These are phyloP conservation scores for Penicillium taxi DNA, from an alignment of 495 filamentous ascomycete species.

Conservation along the genomic window DNA sequence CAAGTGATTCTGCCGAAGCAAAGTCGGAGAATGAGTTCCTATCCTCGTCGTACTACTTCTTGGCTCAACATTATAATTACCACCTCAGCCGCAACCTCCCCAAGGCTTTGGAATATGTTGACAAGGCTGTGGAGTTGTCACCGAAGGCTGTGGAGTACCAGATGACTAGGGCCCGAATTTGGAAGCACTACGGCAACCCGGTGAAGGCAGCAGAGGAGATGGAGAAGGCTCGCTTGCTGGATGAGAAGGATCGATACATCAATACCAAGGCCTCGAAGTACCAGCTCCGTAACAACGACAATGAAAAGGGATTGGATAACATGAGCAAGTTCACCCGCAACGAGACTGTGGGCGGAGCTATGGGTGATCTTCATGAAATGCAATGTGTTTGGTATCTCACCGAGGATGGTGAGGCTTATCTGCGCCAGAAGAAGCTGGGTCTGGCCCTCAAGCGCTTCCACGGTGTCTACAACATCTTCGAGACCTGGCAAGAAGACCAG, in stretches of 20 bases:
- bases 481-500: slow-evolving; percentile 95
- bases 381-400: slow-evolving; percentile 96
- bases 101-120: slow-evolving; percentile 74
- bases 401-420: slow-evolving; percentile 87
- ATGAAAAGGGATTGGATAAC: slow-evolving; percentile 71
- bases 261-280: slow-evolving; percentile 98
- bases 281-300: slow-evolving; percentile 85
- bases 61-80: slow-evolving; percentile 96
- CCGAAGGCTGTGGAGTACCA: slow-evolving; percentile 82
- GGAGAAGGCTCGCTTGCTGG: slow-evolving; percentile 76
- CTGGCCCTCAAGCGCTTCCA: slow-evolving; percentile 88
- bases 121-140: slow-evolving; percentile 67
- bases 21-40: slow-evolving; percentile 55
- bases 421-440: slow-evolving; percentile 72
- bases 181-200: slow-evolving; percentile 79
- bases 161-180: slow-evolving; percentile 92
- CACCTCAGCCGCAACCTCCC: slow-evolving; percentile 71
- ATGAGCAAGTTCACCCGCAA: slow-evolving; percentile 94
- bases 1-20: slow-evolving; percentile 40
- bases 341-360: slow-evolving; percentile 77
- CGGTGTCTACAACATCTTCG: slow-evolving; percentile 83
- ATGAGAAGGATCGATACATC: slow-evolving; percentile 89
- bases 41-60: slow-evolving; percentile 77
- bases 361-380: slow-evolving; percentile 94
- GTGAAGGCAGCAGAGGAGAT: slow-evolving; percentile 78